phyloP scores from a whole-genome alignment of 2,329 filamentous ascomycete species.

The Ceratocystis cubensis region DNA sequence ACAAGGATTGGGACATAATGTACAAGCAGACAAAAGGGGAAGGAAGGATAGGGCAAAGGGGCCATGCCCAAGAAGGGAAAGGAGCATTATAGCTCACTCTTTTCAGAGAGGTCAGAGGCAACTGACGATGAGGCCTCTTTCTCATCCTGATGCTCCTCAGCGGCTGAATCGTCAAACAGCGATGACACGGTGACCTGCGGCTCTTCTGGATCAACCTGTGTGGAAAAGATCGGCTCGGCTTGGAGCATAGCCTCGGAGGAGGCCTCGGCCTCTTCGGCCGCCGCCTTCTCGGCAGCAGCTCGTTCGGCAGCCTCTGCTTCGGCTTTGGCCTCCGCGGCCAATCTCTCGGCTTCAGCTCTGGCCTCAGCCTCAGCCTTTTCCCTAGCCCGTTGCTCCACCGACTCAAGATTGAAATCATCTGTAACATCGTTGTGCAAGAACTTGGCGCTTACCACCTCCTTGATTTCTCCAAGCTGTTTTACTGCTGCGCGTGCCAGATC shows the following conservation, averaged over 20 bases:
- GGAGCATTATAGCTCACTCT: slow-evolving; percentile 13
- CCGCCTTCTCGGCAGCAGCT: not conserved
- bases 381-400: slow-evolving; percentile 45
- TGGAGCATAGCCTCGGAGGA: too few relatives aligned
- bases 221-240: slow-evolving; percentile 22
- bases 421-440: slow-evolving; percentile 59
- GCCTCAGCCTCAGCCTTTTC: slow-evolving; percentile 30
- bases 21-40: not conserved
- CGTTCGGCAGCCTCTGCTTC: not conserved
- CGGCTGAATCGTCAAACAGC: slow-evolving; percentile 22
- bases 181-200: slow-evolving; percentile 19
- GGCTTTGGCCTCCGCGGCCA: slow-evolving; percentile 19
- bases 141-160: slow-evolving; percentile 23
- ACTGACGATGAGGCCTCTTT: slow-evolving; percentile 25
- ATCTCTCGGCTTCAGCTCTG: slow-evolving; percentile 13
- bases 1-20: not conserved
- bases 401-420: slow-evolving; percentile 64
- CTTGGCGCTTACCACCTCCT: slow-evolving; percentile 78
- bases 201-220: slow-evolving; percentile 21
- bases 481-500: slow-evolving; percentile 63
- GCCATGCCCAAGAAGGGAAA: not conserved
- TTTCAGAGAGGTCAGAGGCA: slow-evolving; percentile 13
- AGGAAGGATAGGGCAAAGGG: not conserved
- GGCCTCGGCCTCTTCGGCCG: not conserved
- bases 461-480: slow-evolving; percentile 65